These are phyloP conservation scores for Rhodotorula sp. DNA, from an alignment of 1,284 basidiomycete genomes.

Conservation along the genomic window DNA sequence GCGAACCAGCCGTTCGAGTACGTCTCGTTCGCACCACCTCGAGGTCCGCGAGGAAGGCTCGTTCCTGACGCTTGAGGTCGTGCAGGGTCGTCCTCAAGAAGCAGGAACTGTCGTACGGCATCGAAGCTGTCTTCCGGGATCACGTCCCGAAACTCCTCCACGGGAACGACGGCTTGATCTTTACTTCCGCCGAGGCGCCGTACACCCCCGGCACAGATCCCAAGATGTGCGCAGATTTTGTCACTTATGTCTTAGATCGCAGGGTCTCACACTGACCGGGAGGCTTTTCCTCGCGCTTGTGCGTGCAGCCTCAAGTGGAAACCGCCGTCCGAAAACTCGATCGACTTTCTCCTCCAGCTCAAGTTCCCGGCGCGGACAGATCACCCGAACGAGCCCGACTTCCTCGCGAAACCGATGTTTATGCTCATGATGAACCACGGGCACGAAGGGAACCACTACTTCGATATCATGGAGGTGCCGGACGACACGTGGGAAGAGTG, in stretches of 20 bases:
- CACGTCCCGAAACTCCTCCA: slow-evolving; percentile 88
- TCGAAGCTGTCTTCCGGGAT: slow-evolving; percentile 76
- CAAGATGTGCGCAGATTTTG: slow-evolving; percentile 67
- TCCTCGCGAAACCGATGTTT: slow-evolving; percentile 80
- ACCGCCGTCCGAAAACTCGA: slow-evolving; percentile 93
- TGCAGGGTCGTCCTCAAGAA: slow-evolving; percentile 78
- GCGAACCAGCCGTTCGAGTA: slow-evolving; percentile 78
- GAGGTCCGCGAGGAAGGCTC: background rate
- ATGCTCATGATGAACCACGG: slow-evolving; percentile 59
- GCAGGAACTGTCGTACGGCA: slow-evolving; percentile 83
- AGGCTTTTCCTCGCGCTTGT: background rate
- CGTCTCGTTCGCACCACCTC: slow-evolving; percentile 47
- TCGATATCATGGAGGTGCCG: slow-evolving; percentile 79
- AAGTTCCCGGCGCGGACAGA: slow-evolving; percentile 72
- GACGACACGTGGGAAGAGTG: slow-evolving; percentile 92
- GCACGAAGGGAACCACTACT: slow-evolving; percentile 61
- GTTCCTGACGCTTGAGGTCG: background rate
- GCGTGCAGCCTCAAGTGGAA: slow-evolving; percentile 89
- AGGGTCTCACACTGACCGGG: background rate
- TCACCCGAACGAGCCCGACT: slow-evolving; percentile 67
- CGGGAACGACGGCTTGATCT: slow-evolving; percentile 94
- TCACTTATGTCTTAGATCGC: background rate
- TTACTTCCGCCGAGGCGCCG: slow-evolving; percentile 81
- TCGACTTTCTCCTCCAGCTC: slow-evolving; percentile 93
- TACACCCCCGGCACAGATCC: slow-evolving; percentile 87